Base-by-base conservation (phyloP, 1,284 basidiomycete species). In the Trichosporon sp. region DNA sequence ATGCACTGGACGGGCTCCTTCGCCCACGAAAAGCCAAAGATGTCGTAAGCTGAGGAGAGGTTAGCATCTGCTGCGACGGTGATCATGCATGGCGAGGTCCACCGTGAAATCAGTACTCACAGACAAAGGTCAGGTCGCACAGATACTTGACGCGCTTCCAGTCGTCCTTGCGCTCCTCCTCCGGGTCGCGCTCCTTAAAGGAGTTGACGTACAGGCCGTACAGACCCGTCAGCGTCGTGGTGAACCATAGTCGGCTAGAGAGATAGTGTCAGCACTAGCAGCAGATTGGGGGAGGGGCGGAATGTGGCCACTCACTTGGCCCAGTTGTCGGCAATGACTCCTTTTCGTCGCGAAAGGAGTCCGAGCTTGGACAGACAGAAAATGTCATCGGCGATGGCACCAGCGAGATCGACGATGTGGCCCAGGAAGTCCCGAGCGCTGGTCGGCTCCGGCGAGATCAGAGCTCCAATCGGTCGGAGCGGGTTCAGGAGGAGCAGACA, bases 401-500 rank as follows among this genome's bases (percentile, higher is more conserved):
- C 74, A 8, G 74, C 46, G 2, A 83, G 78, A 65, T 83, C 80
- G 64, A 82, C 74, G 7, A 83, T 76, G 67, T 82, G 79, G 14
- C 70, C 66, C 11, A 83, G 64, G 51, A 83, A 71, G 10, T 75
- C 75, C 1, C 77, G 71, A 19, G 82, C 78, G 10, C 80, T 79
- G n/a, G 78, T 80, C 0, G 82, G 82, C 32, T 76, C 71, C 0
- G 79, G 77, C 1, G 80, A 81, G 10, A 82, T 70, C 11, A 83
- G 79, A 32, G 78, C 75, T 31, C 77, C 76, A 5, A 79, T 73
- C 8, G 82, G 80, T 51, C 80, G 82, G 26, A 83, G 73, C 21
- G 82, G 81, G 63, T 80, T 81, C 66, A 81, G 73, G 32, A 83
- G 79, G 19, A 83, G 76, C 4, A 83, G 75, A 68, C 82, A 83